Percentiles rank a stretch among this genome's conserved stretches.
Evolutionary conservation across 345 rosid genomes (phyloP).

Genomic region (Crucihimalaya himalaica): DNA sequence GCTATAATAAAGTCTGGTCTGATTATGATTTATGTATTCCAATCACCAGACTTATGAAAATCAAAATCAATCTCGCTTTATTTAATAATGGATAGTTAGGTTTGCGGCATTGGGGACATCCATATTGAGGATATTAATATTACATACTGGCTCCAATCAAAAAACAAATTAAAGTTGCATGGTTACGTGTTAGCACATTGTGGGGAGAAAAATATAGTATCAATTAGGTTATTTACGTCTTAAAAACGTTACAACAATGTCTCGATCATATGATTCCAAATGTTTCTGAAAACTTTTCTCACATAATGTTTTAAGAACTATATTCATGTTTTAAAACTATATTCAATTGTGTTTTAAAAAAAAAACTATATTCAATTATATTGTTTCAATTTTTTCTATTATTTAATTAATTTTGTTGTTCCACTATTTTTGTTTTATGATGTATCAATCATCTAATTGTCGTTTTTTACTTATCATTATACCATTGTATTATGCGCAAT

Average conservation of each 20-base stretch:
- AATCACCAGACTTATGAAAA: conserved; percentile 14
- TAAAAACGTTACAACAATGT: conserved; percentile 27
- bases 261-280: conserved; percentile 14
- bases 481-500: background rate
- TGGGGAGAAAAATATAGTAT: background rate
- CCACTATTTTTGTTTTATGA: background rate
- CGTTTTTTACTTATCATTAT: conserved; percentile 3
- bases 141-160: background rate
- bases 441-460: background rate
- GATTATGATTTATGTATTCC: conserved; percentile 12
- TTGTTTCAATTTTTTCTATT: background rate
- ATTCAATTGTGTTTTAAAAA: no score
- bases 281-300: background rate
- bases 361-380: background rate
- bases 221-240: conserved; percentile 31
- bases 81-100: conserved; percentile 28
- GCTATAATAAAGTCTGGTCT: conserved; percentile 12
- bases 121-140: conserved; percentile 12
- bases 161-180: conserved; percentile 27
- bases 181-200: conserved; percentile 21
- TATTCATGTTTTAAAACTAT: background rate
- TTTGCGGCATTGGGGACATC: conserved; percentile 5
- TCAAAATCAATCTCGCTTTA: conserved; percentile 15
- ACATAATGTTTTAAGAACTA: background rate
- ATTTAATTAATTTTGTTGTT: background rate